phyloP scores from a whole-genome alignment of 768 basidiomycete species.

The Myochromella boudieri region DNA sequence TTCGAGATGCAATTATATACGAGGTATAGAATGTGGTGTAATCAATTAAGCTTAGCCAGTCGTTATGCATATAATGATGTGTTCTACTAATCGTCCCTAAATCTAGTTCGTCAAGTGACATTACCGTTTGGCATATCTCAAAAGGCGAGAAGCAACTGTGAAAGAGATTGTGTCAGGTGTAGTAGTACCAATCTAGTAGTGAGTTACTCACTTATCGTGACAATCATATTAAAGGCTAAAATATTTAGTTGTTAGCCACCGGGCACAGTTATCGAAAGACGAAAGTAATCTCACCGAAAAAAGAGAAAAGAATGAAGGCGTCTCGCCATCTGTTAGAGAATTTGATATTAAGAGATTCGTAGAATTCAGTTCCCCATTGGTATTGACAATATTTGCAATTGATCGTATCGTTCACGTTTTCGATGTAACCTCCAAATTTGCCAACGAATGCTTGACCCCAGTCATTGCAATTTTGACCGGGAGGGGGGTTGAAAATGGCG shows the following conservation, averaged over 20 bases:
- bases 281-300: constrained; percentile 41
- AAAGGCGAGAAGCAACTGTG: constrained; percentile 66
- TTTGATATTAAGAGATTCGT: constrained; percentile 61
- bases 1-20: too few species aligned
- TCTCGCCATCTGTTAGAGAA: constrained; percentile 69
- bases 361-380: constrained; percentile 68
- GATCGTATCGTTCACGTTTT: constrained; percentile 58
- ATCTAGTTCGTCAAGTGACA: not conserved
- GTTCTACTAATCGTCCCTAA: too few species aligned
- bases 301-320: constrained; percentile 63
- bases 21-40: too few species aligned
- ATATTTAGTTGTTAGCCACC: not conserved
- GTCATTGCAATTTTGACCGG: constrained; percentile 65
- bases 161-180: constrained; percentile 15
- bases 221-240: constrained; percentile 67
- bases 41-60: too few species aligned
- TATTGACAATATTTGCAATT: constrained; percentile 78
- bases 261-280: not conserved
- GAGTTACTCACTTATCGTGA: constrained; percentile 43
- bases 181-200: not conserved
- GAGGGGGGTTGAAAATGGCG: constrained; percentile 67
- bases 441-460: constrained; percentile 73
- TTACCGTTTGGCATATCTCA: constrained; percentile 70
- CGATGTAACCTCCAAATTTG: constrained; percentile 70
- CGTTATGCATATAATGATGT: too few species aligned